These are phyloP conservation scores for Baudoinia panamericana DNA, from an alignment of 495 filamentous ascomycete genomes.

Conservation along the genomic window DNA sequence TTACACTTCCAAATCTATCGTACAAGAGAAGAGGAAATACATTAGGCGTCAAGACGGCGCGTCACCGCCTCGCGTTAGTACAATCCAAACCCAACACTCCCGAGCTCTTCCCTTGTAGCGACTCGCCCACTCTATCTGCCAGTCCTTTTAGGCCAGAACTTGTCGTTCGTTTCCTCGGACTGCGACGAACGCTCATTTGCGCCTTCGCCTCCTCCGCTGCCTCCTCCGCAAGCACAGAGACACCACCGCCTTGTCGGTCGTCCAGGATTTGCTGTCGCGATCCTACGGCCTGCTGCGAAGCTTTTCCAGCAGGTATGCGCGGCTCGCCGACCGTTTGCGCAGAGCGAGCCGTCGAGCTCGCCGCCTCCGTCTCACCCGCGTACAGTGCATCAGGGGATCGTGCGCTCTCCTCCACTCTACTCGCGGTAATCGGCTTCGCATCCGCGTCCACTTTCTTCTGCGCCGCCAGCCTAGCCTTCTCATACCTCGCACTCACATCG, in stretches of 20 bases:
- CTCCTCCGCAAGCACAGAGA: conserved; percentile 22
- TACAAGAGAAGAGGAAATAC: too few relatives aligned
- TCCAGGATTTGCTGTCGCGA: conserved; percentile 22
- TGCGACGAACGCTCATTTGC: conserved; percentile 17
- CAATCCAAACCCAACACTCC: conserved; percentile 19
- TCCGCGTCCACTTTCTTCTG: conserved; percentile 25
- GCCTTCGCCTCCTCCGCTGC: conserved; percentile 21
- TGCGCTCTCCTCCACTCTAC: neutral
- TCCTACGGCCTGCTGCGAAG: conserved; percentile 19
- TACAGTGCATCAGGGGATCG: neutral
- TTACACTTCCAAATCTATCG: too few relatives aligned
- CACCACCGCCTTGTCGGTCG: conserved; percentile 18
- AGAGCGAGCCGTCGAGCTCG: neutral
- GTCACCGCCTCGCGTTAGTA: too few relatives aligned
- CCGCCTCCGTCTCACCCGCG: neutral
- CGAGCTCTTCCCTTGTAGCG: conserved; percentile 26
- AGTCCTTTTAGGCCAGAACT: conserved; percentile 30
- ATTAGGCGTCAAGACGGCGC: too few relatives aligned
- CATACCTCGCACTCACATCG: conserved; percentile 38
- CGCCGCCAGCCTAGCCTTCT: conserved; percentile 26
- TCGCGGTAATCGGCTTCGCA: conserved; percentile 5
- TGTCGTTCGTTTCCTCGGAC: conserved; percentile 25
- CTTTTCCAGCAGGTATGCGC: conserved; percentile 18
- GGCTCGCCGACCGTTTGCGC: conserved; percentile 5
- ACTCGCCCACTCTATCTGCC: conserved; percentile 30